Base-by-base conservation (phyloP, 1,284 basidiomycete species). In the Austropuccinia psidii region DNA sequence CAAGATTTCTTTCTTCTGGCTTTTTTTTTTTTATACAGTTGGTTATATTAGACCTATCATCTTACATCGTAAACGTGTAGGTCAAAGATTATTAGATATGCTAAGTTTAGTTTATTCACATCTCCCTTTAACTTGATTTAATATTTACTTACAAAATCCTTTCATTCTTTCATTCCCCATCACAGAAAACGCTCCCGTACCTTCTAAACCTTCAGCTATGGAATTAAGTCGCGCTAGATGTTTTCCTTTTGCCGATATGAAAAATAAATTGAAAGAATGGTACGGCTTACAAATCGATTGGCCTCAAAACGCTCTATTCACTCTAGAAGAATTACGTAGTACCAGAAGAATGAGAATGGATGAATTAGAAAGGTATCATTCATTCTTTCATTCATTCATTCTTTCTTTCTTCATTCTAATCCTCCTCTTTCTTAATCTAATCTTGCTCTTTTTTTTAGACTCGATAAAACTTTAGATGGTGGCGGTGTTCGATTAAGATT, bases 41-140 rank as follows among this genome's bases (percentile, higher is more conserved):
- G 67, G 67, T 35, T 69, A 69, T 35, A 54, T 69, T 31, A 41
- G 67, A 55, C 67, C 67, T 17, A 69, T 69, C n/a, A 69, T 69
- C 21, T 57, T 45, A 9, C 52, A 69, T 24, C 52, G 67, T 6
- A 69, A 69, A 33, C 33, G 67, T 11, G 67, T 69, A 9, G 67
- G 67, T 3, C 52, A 69, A 29, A 52, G 67, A 24, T 47, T 69
- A 31, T 31, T 69, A 43, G 67, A 69, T 27, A 69, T 69, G 67
- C 54, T 69, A n/a, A 58, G 67, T 69, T 57, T 29, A 58, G 52
- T 58, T 45, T 35, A 8, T 57, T 58, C 17, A 5, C 58, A 6
- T 55, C 31, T 57, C 39, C 1, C 19, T 4, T 49, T 9, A 47
- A 11, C 57, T n/a, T 54, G 11, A 15, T 54, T 13, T 27, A 54